Percentiles rank a stretch among this genome's conserved stretches.
Conservation (phyloP, 768 basidiomycete species). For the Glaciozyma martinii region DNA sequence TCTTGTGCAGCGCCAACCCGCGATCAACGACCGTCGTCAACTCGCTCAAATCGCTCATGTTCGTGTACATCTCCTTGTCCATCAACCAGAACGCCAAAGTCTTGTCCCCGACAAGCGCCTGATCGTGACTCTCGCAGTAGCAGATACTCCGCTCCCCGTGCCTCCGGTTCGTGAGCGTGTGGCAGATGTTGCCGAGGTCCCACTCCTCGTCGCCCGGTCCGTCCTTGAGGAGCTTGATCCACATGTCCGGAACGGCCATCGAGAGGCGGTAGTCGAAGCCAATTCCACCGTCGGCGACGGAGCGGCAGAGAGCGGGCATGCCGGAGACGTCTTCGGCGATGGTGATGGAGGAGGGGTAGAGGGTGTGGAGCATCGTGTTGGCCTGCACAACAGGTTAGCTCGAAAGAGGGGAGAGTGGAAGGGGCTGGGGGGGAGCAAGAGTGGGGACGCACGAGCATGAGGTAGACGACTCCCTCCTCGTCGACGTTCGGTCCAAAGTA, state of each 20-base stretch:
- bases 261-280: conserved; percentile 97
- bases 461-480: conserved; percentile 80
- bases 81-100: conserved; percentile 98
- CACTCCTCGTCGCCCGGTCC: conserved; percentile 66
- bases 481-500: conserved; percentile 85
- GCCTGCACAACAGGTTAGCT: conserved; percentile 49
- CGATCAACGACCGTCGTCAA: conserved; percentile 78
- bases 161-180: conserved; percentile 81
- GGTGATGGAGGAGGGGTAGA: conserved; percentile 64
- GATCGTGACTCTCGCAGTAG: conserved; percentile 92
- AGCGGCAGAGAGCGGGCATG: conserved; percentile 86
- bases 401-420: background rate
- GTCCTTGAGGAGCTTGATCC: conserved; percentile 98
- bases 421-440: background rate
- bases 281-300: conserved; percentile 71
- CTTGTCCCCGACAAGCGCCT: conserved; percentile 97
- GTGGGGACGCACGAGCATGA: conserved; percentile 73
- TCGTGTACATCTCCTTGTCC: conserved; percentile 98
- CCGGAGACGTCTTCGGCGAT: conserved; percentile 99
- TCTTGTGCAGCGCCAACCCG: conserved; percentile 88
- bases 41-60: conserved; percentile 81
- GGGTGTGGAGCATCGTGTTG: conserved; percentile 73
- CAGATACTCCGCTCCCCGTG: conserved; percentile 84
- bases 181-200: conserved; percentile 76
- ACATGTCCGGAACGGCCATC: conserved; percentile 99